Percentiles rank a stretch among this genome's conserved stretches.
Evolutionary conservation across 2,329 filamentous ascomycete species (phyloP).

Genomic region (Phialophora tarda): DNA sequence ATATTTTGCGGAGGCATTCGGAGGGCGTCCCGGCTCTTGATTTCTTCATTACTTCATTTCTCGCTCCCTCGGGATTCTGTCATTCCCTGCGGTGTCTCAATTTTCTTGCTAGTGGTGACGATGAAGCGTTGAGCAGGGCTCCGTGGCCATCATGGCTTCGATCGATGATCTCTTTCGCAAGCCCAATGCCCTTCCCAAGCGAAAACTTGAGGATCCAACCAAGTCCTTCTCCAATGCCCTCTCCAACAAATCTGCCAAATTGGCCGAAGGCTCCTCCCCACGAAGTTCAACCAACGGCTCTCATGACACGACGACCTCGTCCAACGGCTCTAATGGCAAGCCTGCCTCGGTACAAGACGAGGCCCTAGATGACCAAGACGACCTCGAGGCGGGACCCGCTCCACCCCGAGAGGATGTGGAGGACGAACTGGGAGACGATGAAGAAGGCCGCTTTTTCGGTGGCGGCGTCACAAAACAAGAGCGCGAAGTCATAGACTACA

Average conservation of each 20-base stretch:
- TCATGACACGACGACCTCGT: constrained; percentile 14
- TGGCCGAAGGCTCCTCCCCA: constrained; percentile 37
- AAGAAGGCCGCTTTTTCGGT: constrained; percentile 94
- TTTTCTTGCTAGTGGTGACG: background rate
- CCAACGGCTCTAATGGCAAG: constrained; percentile 26
- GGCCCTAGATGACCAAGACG: constrained; percentile 49
- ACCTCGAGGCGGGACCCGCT: constrained; percentile 59
- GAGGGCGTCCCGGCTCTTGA: background rate
- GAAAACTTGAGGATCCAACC: constrained; percentile 39
- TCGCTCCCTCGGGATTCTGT: constrained; percentile 4
- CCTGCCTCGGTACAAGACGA: constrained; percentile 36
- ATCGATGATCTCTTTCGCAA: constrained; percentile 38
- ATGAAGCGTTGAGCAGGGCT: constrained; percentile 6
- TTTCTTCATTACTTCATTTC: constrained; percentile 4
- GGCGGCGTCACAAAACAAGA: constrained; percentile 84
- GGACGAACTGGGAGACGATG: constrained; percentile 71
- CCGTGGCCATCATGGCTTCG: constrained; percentile 31
- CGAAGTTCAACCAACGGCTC: constrained; percentile 25
- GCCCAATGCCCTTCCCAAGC: constrained; percentile 35
- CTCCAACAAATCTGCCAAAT: constrained; percentile 40
- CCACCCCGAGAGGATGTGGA: constrained; percentile 62
- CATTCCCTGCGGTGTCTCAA: background rate
- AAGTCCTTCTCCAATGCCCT: constrained; percentile 33
- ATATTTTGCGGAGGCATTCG: constrained; percentile 2
- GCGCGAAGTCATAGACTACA: constrained; percentile 82